These are phyloP conservation scores for Rhizoclosmatium sp. DNA, from an alignment of 192 early-diverging fungal genomes.

Conservation along the genomic window DNA sequence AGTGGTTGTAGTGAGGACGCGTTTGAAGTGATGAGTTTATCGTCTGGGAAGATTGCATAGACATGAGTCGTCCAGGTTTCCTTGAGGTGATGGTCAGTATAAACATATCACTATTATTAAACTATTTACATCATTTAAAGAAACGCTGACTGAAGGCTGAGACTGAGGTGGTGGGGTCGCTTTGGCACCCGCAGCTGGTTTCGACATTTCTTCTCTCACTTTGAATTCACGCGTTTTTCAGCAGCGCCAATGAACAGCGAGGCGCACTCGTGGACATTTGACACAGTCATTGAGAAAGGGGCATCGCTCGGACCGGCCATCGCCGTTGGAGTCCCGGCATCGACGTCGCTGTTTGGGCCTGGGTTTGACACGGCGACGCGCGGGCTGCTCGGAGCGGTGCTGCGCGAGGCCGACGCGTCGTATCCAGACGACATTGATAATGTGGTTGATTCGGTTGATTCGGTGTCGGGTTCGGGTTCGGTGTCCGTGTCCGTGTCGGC, in stretches of 20 bases:
- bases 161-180: background rate
- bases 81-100: background rate
- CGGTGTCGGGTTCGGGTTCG: background rate
- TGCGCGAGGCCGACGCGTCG: background rate
- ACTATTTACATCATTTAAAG: background rate
- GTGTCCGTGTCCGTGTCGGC: background rate
- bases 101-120: no score
- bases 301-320: no score
- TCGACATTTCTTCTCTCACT: slow-evolving; percentile 5
- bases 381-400: background rate
- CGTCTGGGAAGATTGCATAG: slow-evolving; percentile 25
- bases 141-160: background rate
- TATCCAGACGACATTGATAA: slow-evolving; percentile 23
- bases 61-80: slow-evolving; percentile 15
- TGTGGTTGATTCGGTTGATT: background rate
- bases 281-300: no score
- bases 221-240: background rate
- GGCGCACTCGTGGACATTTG: no score
- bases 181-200: background rate
- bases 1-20: slow-evolving; percentile 14
- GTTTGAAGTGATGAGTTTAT: slow-evolving; percentile 1
- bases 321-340: no score
- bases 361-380: background rate
- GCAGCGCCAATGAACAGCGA: no score
- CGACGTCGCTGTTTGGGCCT: background rate